A percentile compares a stretch with the other conserved stretches of the same genome.
Conservation (phyloP, 192 early-diverging fungal genomes). For the Gaertneriomyces semiglobifer region DNA sequence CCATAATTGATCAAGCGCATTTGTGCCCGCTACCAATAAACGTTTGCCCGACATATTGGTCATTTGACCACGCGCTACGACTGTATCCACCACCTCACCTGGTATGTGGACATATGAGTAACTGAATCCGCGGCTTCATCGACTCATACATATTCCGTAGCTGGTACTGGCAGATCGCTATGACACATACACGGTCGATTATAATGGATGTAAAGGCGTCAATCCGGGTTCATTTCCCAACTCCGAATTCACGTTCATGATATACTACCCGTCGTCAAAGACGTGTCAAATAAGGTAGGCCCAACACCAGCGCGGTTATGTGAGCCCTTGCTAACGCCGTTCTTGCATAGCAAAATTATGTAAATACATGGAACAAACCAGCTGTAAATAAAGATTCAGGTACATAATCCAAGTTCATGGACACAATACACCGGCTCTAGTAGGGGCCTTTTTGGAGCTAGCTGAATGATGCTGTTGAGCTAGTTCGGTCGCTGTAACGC, state of each 20-base stretch:
- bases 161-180: conserved; percentile 82
- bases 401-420: too few relatives aligned
- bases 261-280: conserved; percentile 67
- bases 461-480: too few relatives aligned
- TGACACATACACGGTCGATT: conserved; percentile 72
- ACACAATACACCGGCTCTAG: too few relatives aligned
- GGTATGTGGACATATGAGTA: conserved; percentile 40
- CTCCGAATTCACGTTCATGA: conserved; percentile 60
- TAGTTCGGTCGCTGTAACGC: too few relatives aligned
- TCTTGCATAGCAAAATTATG: neutral
- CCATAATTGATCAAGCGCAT: conserved; percentile 80
- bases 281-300: conserved; percentile 22
- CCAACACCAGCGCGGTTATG: neutral
- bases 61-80: conserved; percentile 76
- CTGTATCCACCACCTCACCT: conserved; percentile 86
- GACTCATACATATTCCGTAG: conserved; percentile 28
- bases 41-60: conserved; percentile 76
- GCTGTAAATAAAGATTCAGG: too few relatives aligned
- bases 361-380: neutral
- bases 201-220: conserved; percentile 72
- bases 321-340: neutral
- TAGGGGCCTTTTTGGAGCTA: too few relatives aligned
- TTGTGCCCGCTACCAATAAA: conserved; percentile 76
- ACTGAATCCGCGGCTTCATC: too few relatives aligned
- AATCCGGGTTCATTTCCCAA: conserved; percentile 76